These are phyloP conservation scores for Boletus semigastroideus DNA, from an alignment of 1,284 basidiomycete genomes.

Conservation along the genomic window DNA sequence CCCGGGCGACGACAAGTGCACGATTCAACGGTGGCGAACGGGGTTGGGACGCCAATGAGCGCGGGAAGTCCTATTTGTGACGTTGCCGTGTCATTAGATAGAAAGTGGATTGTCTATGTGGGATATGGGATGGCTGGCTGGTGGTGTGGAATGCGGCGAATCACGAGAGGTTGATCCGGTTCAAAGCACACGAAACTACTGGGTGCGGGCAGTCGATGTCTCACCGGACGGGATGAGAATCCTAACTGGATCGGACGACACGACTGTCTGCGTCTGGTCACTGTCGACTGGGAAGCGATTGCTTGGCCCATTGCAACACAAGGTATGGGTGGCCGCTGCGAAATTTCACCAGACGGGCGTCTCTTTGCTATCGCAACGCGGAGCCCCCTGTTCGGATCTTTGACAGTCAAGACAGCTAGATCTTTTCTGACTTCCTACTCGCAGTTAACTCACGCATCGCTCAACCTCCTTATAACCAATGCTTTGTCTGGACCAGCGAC, in stretches of 20 bases:
- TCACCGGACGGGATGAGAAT: not conserved
- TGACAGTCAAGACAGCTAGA: not conserved
- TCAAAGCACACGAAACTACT: no score
- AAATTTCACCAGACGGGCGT: not conserved
- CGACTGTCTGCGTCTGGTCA: not conserved
- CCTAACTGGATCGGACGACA: not conserved
- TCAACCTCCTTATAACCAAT: not conserved
- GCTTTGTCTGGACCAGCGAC: not conserved
- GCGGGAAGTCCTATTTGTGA: no score
- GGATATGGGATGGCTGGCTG: not conserved
- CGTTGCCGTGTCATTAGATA: slow-evolving; percentile 1
- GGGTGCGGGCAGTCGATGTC: no score
- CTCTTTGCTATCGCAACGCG: not conserved
- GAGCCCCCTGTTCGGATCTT: not conserved
- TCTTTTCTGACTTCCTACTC: not conserved
- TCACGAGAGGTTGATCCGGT: not conserved
- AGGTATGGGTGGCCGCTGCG: not conserved
- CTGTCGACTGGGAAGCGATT: no score
- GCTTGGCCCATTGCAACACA: not conserved
- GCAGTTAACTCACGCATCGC: not conserved
- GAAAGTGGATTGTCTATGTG: slow-evolving; percentile 2
- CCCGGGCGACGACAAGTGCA: no score
- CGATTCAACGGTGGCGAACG: no score
- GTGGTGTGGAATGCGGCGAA: slow-evolving; percentile 1
- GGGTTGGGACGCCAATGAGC: no score